Conservation (phyloP, 768 basidiomycete genomes). For the Leucosporidium yakuticum region DNA sequence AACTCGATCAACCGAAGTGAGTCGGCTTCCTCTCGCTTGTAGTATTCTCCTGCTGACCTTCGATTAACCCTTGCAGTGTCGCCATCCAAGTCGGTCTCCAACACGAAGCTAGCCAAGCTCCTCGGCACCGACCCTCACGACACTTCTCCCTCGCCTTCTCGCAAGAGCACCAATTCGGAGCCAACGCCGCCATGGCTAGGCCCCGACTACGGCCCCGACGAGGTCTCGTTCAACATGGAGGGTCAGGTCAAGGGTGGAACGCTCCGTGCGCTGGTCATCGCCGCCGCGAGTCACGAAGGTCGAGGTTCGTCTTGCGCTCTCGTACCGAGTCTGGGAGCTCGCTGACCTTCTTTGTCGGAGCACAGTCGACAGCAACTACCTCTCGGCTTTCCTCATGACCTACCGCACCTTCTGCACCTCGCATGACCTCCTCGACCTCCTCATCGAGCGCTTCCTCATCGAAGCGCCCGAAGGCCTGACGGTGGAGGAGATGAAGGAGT, state of each 20-base stretch:
- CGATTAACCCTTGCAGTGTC: background rate
- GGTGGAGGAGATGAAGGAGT: slow-evolving; percentile 61
- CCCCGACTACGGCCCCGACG: slow-evolving; percentile 67
- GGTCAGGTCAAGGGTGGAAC: slow-evolving; percentile 81
- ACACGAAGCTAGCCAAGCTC: slow-evolving; percentile 58
- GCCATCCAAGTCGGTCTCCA: background rate
- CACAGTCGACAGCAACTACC: slow-evolving; percentile 65
- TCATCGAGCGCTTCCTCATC: slow-evolving; percentile 73
- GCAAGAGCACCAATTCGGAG: background rate
- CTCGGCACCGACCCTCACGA: slow-evolving; percentile 53
- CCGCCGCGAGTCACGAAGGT: slow-evolving; percentile 83
- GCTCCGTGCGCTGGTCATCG: slow-evolving; percentile 74
- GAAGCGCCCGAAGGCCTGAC: slow-evolving; percentile 59
- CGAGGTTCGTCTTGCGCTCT: slow-evolving; percentile 55
- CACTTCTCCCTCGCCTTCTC: slow-evolving; percentile 6
- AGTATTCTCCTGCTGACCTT: background rate
- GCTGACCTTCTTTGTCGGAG: slow-evolving; percentile 35
- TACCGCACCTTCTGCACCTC: slow-evolving; percentile 88
- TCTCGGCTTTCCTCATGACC: slow-evolving; percentile 78
- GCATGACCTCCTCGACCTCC: slow-evolving; percentile 71
- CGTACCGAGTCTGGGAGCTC: background rate
- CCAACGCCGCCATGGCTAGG: slow-evolving; percentile 63
- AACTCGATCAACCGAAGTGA: background rate
- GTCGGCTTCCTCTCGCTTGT: too few relatives aligned
- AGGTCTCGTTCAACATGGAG: slow-evolving; percentile 80